Conservation (phyloP, 495 filamentous ascomycete species). For the Podospora pseudopauciseta region DNA sequence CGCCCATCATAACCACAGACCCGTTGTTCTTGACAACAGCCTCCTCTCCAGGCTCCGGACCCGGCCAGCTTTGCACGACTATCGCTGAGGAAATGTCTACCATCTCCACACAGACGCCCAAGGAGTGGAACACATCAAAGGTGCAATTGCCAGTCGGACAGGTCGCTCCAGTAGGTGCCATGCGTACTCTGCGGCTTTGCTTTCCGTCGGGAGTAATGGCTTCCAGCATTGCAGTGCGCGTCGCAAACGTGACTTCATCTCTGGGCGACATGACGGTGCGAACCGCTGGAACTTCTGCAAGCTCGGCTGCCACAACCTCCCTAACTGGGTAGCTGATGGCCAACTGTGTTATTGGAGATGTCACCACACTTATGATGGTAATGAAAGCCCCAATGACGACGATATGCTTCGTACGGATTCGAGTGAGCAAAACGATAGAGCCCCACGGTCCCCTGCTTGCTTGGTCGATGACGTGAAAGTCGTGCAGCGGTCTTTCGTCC, state of each 20-base stretch:
- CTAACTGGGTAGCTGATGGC: constrained; percentile 9
- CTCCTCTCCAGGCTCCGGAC: neutral
- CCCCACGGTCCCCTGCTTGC: constrained; percentile 30
- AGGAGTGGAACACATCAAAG: neutral
- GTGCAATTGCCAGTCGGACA: neutral
- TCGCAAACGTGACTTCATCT: neutral
- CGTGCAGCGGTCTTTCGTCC: constrained; percentile 34
- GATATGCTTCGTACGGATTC: constrained; percentile 9
- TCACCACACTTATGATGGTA: constrained; percentile 1
- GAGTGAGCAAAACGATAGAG: constrained; percentile 3
- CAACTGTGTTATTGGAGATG: constrained; percentile 12
- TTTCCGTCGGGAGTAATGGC: neutral
- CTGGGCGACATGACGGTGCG: neutral
- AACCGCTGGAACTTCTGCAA: neutral
- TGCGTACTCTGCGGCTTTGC: neutral
- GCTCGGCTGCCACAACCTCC: neutral
- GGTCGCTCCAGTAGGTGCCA: neutral
- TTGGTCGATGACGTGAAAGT: constrained; percentile 43
- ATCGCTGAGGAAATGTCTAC: neutral
- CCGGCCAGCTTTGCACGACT: neutral
- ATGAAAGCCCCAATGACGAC: constrained; percentile 12
- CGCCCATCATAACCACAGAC: neutral
- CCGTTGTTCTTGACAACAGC: neutral
- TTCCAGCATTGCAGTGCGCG: neutral
- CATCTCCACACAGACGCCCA: neutral